Evolutionary conservation across 805 yeast species (phyloP), one percentile per base, ranked within the genome.

Genomic region (Priceomyces medius): DNA sequence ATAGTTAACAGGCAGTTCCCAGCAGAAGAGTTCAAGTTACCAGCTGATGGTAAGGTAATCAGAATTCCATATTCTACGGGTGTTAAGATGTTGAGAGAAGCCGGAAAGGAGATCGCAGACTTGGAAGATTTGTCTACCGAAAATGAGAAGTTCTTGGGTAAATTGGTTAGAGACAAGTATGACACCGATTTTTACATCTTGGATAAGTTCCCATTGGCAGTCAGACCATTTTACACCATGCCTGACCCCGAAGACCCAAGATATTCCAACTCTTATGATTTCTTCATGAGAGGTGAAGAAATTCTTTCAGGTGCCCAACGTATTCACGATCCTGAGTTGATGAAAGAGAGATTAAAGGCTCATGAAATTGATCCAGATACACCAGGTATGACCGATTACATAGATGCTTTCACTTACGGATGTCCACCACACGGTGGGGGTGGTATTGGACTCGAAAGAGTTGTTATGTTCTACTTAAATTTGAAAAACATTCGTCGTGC

Each of bases 361-460:
- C 96, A 85, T 58, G 98, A 79, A 20, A 81, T 93, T 42, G 87
- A 88, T 61, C 87, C 95, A 44, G 71, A 72, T 45, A 77, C 78
- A 45, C 86, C 88, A 24, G 99, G 98, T 50, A 71, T 91, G 55
- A 77, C 77, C 61, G 98, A 93, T 62, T 93, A 93, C 70, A 83
- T 87, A 44, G 91, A 91, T 49, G 95, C 97, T 13, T 93, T 93
- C 75, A 72, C 79, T 35, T 91, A 84, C 62, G 99, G 98, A 14
- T 91, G 97, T 76, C 85, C 96, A 49, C 99, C 99, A 37, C 99
- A 93, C 59, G 99, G 96, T 26, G 99, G 99, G 65, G 99, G 99
- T 73, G 99, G 99, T 69, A 93, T 93, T 63, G 99, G 99, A 59
- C 73, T 93, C 53, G 99, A 93, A 73, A 87, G 99, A 75, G 99